Conservation (phyloP, 2,329 filamentous ascomycete species). For the Zymoseptoria pseudotritici region DNA sequence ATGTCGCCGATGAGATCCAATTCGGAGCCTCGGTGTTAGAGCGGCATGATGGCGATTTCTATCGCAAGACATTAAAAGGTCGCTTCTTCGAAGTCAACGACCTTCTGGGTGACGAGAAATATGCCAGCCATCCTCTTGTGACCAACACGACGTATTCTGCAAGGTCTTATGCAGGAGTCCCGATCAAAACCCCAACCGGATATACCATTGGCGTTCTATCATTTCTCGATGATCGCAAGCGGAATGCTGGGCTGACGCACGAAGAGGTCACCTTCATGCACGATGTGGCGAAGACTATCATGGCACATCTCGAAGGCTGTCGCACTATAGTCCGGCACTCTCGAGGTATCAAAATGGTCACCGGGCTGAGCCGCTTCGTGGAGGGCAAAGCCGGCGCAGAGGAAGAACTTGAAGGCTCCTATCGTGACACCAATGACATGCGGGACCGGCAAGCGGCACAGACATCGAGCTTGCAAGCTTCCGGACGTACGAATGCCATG, state of each 20-base stretch:
- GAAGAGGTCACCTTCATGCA: slow-evolving; percentile 49
- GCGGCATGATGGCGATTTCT: slow-evolving; percentile 17
- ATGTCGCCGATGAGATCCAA: slow-evolving; percentile 26
- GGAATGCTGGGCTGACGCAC: slow-evolving; percentile 39
- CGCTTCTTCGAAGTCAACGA: background rate
- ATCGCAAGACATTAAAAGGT: slow-evolving; percentile 19
- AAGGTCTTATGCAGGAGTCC: slow-evolving; percentile 52
- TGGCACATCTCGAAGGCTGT: slow-evolving; percentile 54
- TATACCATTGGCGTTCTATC: slow-evolving; percentile 54
- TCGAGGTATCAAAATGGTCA: slow-evolving; percentile 47
- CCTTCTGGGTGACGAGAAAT: slow-evolving; percentile 8
- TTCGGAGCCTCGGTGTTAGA: slow-evolving; percentile 30
- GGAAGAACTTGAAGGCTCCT: background rate
- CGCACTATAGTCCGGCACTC: slow-evolving; percentile 46
- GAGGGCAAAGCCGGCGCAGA: slow-evolving; percentile 23
- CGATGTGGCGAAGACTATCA: slow-evolving; percentile 49
- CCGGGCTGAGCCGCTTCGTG: slow-evolving; percentile 45
- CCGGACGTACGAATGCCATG: slow-evolving; percentile 2
- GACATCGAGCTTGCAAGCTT: background rate
- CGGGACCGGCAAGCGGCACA: background rate
- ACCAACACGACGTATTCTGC: slow-evolving; percentile 14
- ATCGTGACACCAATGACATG: background rate
- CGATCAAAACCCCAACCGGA: slow-evolving; percentile 51
- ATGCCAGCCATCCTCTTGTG: slow-evolving; percentile 21
- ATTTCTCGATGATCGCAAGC: slow-evolving; percentile 50